Percentiles rank a stretch among this genome's conserved stretches.
These are phyloP conservation scores for Daldinia sp. DNA, from an alignment of 2,329 filamentous ascomycete genomes.

Conservation along the genomic window DNA sequence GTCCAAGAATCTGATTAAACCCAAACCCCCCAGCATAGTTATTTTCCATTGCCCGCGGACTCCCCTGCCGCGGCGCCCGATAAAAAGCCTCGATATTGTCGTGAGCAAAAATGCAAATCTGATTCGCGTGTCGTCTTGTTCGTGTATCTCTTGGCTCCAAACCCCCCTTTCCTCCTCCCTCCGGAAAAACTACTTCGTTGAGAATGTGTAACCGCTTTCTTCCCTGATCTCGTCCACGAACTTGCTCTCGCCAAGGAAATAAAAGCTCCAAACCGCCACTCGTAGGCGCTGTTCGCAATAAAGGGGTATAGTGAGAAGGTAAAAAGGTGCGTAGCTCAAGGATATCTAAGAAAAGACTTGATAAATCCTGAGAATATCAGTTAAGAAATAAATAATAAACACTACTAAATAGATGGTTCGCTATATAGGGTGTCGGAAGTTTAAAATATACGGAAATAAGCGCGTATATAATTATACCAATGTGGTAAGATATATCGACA, in stretches of 20 bases:
- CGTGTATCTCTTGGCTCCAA: constrained; percentile 32
- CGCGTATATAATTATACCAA: constrained; percentile 19
- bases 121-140: constrained; percentile 42
- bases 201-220: constrained; percentile 13
- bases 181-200: constrained; percentile 11
- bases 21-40: constrained; percentile 20
- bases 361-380: constrained; percentile 22
- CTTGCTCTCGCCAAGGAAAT: constrained; percentile 16
- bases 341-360: constrained; percentile 29
- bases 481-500: constrained; percentile 26
- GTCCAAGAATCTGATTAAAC: constrained; percentile 26
- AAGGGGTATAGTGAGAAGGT: constrained; percentile 40
- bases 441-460: constrained; percentile 40
- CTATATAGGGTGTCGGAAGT: constrained; percentile 40
- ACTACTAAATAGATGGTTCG: constrained; percentile 46
- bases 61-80: constrained; percentile 30
- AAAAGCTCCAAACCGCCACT: constrained; percentile 35
- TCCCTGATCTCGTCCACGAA: constrained; percentile 8
- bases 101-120: constrained; percentile 30
- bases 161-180: constrained; percentile 6
- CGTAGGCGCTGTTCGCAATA: constrained; percentile 25
- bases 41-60: constrained; percentile 34
- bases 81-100: constrained; percentile 25
- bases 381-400: constrained; percentile 48
- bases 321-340: constrained; percentile 33